phyloP scores from a whole-genome alignment of 2,329 filamentous ascomycete genomes.

The Calonectria fujianensis region DNA sequence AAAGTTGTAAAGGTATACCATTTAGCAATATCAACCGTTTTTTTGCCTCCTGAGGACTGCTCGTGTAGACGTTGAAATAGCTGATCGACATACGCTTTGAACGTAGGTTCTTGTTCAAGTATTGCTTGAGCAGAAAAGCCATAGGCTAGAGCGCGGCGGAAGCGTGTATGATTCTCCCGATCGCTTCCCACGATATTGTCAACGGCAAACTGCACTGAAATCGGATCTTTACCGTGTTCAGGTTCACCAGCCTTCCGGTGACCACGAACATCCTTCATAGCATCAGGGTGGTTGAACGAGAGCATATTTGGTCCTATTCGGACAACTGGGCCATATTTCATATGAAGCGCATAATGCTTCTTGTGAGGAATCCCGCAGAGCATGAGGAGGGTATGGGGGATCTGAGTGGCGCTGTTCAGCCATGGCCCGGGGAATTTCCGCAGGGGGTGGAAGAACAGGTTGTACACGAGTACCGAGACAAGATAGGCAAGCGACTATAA shows the following conservation, averaged over 20 bases:
- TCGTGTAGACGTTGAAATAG: constrained; percentile 51
- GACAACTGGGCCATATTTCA: constrained; percentile 21
- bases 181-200: constrained; percentile 45
- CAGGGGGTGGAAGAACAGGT: constrained; percentile 33
- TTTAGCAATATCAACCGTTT: constrained; percentile 48
- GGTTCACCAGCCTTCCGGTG: constrained; percentile 41
- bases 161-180: constrained; percentile 47
- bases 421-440: constrained; percentile 28
- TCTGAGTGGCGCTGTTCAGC: constrained; percentile 21
- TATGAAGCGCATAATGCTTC: constrained; percentile 22
- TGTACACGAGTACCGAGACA: constrained; percentile 26
- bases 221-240: constrained; percentile 37
- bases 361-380: constrained; percentile 20
- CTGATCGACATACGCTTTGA: constrained; percentile 54
- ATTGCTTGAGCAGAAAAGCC: constrained; percentile 57
- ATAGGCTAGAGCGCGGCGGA: constrained; percentile 51
- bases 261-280: constrained; percentile 37
- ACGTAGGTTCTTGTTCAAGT: constrained; percentile 56
- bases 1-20: constrained; percentile 58
- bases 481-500: constrained; percentile 14
- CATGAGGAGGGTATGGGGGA: constrained; percentile 27
- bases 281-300: constrained; percentile 31
- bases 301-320: constrained; percentile 22
- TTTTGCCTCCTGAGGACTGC: constrained; percentile 25
- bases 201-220: background rate